Base-by-base conservation (phyloP, 140 eudicot species). In the Cichorium intybus region DNA sequence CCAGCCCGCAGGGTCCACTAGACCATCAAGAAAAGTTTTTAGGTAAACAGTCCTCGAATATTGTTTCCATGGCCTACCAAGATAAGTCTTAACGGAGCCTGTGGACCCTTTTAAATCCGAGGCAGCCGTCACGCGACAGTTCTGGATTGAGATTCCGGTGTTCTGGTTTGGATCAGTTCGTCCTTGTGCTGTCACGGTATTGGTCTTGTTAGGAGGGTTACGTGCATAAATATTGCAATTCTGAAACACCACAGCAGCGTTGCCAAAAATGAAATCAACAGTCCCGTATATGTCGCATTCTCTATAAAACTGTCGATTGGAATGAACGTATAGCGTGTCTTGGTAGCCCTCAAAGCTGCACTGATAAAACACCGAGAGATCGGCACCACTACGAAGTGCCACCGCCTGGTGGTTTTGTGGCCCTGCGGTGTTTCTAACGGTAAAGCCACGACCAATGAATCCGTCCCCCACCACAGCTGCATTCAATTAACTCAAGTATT, bases 61-160 rank as follows among this genome's bases (percentile, higher is more conserved):
- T 16, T 62, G 11, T 24, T 80, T 20, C 89, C 95, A 86, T 0
- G 95, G 95, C 56, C 95, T 61, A 3, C 87, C 89, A 22, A 86
- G 67, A 54, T 82, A 82, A 0, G 82, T 82, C 52, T 69, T 80
- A 8, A 73, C 82, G 12, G 48, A 41, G 3, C 48, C 48, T 10
- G 48, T 12, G 7, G 48, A 17, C 0, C 66, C 66, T 1, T 35
- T 60, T 2, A 60, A 60, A 12, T 27, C 45, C 7, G 73, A 53
- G 4, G 56, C 62, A 16, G 74, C 65, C 52, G 27, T 68, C 37
- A 68, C 65, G 0, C 62, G 64, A 6, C 74, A 68, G 20, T 68
- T 68, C 21, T 68, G 74, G 54, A 68, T 68, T 9, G 74, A 68
- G 21, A 33, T 68, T 10, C 74, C 74, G 6, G 64, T 68, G 65